Base-by-base conservation (phyloP, 768 basidiomycete genomes). In the Strobilomyces dryophilus region DNA sequence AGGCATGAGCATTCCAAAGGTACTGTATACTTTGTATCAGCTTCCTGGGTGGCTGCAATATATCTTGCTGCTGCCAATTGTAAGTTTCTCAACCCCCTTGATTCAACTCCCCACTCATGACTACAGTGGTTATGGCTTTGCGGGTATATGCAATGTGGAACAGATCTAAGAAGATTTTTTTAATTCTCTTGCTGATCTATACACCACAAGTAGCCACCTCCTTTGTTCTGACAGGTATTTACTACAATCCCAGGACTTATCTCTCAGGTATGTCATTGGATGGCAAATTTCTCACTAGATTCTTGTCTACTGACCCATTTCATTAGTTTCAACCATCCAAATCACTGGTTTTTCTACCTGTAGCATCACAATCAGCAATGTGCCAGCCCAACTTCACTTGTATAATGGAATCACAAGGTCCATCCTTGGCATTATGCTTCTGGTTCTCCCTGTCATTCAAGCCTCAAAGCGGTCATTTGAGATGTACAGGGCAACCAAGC, bases 131-230 rank as follows among this genome's bases (percentile, higher is more conserved):
- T 4, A 50, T 50, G 41, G 35, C 42, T 11, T 27, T 50, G 40
- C 20, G 21, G 1, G 41, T 50, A 34, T 50, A 50, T 50, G 49
- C 49, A n/a, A 43, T 50, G 32, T 50, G 49, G 49, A 43, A 18
- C 34, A 31, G 10, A 35, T 50, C 49, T 10, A 50, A 34, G 26
- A 26, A 31, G 24, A 43, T 50, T 12, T 31, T 50, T n/a, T 26
- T 1, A 10, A 1, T 26, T 17, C 49, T 50, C 32, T 20, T 50
- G 17, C n/a, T 9, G 5, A n/a, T 50, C 14, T 50, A 34, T 26
- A 32, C 34, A 21, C 32, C 32, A 24, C 41, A 34, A n/a, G 29
- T 41, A 5, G 7, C 41, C 7, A 10, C 10, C 10, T 41, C 29
- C 18, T 21, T 49, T 2, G 3, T 41, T 20, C 4, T 49, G 27